Conservation (phyloP, 352 stramenopile genomes). For the Phytophthora cactorum region DNA sequence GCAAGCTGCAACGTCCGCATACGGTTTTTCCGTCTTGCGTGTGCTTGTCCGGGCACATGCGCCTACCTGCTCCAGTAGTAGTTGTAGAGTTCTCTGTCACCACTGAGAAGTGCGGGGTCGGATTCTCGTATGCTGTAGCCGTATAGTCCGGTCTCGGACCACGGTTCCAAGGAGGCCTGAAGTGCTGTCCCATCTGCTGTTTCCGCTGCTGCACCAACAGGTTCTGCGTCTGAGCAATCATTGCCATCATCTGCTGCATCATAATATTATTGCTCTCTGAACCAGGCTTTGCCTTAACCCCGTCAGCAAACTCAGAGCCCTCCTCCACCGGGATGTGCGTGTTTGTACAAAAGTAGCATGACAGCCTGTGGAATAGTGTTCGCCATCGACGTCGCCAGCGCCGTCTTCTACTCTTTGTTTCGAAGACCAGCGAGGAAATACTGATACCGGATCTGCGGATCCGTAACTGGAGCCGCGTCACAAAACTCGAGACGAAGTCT, state of each 20-base stretch:
- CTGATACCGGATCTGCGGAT: background rate
- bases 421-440: background rate
- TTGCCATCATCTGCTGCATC: background rate
- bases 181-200: background rate
- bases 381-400: background rate
- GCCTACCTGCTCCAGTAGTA: background rate
- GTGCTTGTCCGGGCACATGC: background rate
- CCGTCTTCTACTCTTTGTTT: background rate
- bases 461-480: background rate
- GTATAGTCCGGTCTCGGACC: background rate
- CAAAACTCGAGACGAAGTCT: background rate
- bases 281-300: too few relatives aligned
- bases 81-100: background rate
- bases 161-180: too few relatives aligned
- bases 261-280: background rate
- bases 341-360: background rate
- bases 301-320: background rate
- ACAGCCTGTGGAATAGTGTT: background rate
- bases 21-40: background rate
- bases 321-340: background rate
- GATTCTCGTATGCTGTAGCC: background rate
- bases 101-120: background rate
- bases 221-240: background rate
- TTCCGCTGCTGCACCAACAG: background rate
- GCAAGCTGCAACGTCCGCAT: background rate